These are phyloP conservation scores for Fusarium sp. DNA, from an alignment of 2,329 filamentous ascomycete genomes.

Conservation along the genomic window DNA sequence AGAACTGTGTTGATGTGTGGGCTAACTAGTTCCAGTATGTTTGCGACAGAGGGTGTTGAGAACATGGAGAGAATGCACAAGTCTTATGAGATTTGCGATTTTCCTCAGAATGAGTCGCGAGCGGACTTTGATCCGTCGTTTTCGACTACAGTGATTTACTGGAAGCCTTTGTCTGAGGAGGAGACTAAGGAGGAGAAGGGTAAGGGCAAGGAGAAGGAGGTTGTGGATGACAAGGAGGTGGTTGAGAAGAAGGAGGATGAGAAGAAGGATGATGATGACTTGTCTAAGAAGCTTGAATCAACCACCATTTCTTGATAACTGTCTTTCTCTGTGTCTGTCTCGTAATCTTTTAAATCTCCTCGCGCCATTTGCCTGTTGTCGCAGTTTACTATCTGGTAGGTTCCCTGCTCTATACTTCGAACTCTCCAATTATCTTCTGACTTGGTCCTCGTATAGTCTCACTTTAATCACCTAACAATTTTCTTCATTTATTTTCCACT, in stretches of 20 bases:
- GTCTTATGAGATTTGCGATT: conserved; percentile 30
- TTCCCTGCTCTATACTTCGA: not conserved
- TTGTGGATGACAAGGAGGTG: not conserved
- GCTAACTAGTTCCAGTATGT: conserved; percentile 26
- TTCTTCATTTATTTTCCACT: not conserved
- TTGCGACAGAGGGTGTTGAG: conserved; percentile 32
- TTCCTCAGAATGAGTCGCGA: conserved; percentile 42
- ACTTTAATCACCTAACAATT: not conserved
- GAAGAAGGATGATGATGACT: conserved; percentile 2
- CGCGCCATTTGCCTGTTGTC: not conserved
- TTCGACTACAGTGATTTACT: conserved; percentile 49
- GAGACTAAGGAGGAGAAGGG: not conserved
- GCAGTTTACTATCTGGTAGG: not conserved
- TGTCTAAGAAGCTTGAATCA: conserved; percentile 38
- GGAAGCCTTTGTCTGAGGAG: conserved; percentile 21
- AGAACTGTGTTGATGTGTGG: not conserved
- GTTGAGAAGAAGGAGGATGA: not conserved
- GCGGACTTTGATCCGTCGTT: conserved; percentile 33
- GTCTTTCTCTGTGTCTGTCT: not conserved
- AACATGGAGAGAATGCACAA: conserved; percentile 45
- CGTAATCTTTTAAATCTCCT: no score
- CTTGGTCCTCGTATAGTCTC: no score
- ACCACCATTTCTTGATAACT: conserved; percentile 34
- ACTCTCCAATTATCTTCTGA: no score
- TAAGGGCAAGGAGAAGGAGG: not conserved